Evolutionary conservation across 768 basidiomycete species (phyloP), one percentile per base, ranked within the genome.

Genomic region (Rhizopogon vinicolor): DNA sequence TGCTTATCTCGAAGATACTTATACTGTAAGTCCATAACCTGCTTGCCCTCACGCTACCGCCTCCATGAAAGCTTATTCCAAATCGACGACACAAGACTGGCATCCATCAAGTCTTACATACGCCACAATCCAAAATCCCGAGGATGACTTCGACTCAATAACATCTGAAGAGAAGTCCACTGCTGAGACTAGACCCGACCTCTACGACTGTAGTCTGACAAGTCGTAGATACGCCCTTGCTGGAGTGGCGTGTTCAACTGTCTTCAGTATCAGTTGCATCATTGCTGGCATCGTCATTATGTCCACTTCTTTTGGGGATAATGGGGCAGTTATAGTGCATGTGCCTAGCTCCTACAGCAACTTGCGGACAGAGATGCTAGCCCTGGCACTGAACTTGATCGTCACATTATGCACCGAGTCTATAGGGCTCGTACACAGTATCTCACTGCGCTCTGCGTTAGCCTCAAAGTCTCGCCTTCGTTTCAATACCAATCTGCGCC

Each of bases 401-500:
- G 61, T 69, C 39, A 56, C 66, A 0, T 44, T 54, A 5, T 70
- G 68, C 31, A 69, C 67, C 14, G 68, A 70, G 33, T 61, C 70
- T 3, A 68, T 59, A 6, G 70, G 68, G 3, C 61, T 63, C 16
- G 65, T 58, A 7, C 68, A 70, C 19, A 58, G 56, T 42, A 63
- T 68, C 37, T 60, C 68, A 0, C 40, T 69, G 54, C 67, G 68
- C 19, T 62, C 65, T 16, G 64, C 63, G 7, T 56, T 71, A 51
- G 58, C 69, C 6, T 62, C 68, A 9, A 50, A 70, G 9, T 48
- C 4, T 19, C 64, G 56, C n/a, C 57, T 70, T 25, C 56, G 25
- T 13, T 70, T 68, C 48, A 68, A 68, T 50, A 67, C 67, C 33
- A 69, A 68, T 54, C 61, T 69, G 25, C 64, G 68, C 41, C 51